These are phyloP conservation scores for Solanum bulbocastanum DNA, from an alignment of 257 asterid species.

Conservation along the genomic window DNA sequence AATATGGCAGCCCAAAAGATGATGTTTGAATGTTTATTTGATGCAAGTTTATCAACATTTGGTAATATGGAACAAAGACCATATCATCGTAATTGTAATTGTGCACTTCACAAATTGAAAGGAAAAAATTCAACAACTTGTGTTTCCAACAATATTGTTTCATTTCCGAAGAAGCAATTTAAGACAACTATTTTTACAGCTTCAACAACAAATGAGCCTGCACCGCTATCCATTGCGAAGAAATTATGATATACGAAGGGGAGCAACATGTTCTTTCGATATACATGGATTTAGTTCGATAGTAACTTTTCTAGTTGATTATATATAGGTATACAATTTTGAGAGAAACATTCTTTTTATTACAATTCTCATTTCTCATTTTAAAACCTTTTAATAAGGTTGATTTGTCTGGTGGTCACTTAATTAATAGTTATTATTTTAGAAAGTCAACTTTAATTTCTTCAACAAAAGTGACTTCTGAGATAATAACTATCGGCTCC, in stretches of 20 bases:
- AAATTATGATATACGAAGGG: not conserved
- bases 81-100: not conserved
- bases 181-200: not conserved
- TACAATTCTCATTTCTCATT: not conserved
- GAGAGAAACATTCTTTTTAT: not conserved
- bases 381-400: not conserved
- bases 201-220: not conserved
- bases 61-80: not conserved
- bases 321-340: not conserved
- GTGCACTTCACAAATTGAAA: not conserved
- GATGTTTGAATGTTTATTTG: not conserved
- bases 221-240: not conserved
- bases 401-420: not conserved
- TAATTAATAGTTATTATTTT: not conserved
- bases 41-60: not conserved
- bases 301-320: not conserved
- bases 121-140: not conserved
- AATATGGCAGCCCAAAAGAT: not conserved
- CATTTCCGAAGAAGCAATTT: not conserved
- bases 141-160: not conserved
- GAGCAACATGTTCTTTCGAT: not conserved
- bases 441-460: not conserved
- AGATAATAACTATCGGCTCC: not conserved
- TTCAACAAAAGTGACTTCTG: not conserved
- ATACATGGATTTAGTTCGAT: not conserved